Evolutionary conservation across 1,284 basidiomycete genomes (phyloP).

Genomic region (Mycena sp.): DNA sequence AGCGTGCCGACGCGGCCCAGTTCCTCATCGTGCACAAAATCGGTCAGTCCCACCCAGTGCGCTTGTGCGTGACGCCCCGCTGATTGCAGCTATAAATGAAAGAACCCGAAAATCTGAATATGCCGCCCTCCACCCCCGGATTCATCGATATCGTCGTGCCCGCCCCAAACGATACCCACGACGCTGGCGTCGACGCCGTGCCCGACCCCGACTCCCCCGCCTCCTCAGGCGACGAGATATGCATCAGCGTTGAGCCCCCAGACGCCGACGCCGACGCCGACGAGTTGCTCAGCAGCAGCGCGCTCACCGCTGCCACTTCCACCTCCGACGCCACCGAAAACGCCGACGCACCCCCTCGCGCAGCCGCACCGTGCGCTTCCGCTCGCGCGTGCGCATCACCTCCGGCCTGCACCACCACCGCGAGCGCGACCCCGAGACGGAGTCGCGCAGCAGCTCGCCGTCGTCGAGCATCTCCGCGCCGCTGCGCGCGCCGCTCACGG

Average conservation of each 20-base stretch:
- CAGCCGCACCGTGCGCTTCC: slow-evolving; percentile 57
- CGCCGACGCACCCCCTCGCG: slow-evolving; percentile 6
- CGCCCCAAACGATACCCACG: no score
- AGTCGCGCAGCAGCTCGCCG: slow-evolving; percentile 53
- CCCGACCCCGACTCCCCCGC: no score
- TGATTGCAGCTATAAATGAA: no score
- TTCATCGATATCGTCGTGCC: no score
- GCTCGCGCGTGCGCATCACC: slow-evolving; percentile 65
- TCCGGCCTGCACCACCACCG: slow-evolving; percentile 38
- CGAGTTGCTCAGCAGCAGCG: slow-evolving; percentile 24
- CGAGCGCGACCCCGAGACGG: slow-evolving; percentile 32
- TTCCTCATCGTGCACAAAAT: slow-evolving; percentile 1
- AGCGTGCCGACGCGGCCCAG: neutral
- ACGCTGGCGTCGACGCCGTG: no score
- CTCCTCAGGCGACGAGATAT: no score
- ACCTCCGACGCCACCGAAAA: neutral
- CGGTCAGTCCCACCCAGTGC: no score
- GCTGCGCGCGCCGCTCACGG: slow-evolving; percentile 63
- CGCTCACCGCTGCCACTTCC: slow-evolving; percentile 4
- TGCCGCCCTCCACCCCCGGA: no score
- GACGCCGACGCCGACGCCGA: slow-evolving; percentile 55
- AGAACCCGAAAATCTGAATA: no score
- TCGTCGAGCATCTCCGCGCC: slow-evolving; percentile 81
- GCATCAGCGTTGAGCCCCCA: slow-evolving; percentile 20
- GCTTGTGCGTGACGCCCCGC: no score